Conservation (phyloP, 352 stramenopile genomes). For the Blastocystis sp. region DNA sequence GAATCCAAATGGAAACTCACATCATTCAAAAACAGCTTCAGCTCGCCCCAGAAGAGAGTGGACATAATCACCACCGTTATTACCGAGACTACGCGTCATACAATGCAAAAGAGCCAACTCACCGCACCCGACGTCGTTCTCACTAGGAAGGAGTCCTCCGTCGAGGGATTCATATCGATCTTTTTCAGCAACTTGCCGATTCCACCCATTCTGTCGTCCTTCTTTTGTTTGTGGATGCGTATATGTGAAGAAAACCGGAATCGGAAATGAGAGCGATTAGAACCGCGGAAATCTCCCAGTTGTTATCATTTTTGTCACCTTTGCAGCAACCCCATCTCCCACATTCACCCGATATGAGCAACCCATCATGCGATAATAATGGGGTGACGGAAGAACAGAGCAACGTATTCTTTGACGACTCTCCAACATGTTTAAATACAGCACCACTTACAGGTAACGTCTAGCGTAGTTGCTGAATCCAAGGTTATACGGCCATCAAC, state of each 20-base stretch:
- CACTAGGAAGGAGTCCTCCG: slow-evolving; percentile 34
- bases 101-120: neutral
- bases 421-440: neutral
- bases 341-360: neutral
- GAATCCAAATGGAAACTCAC: neutral
- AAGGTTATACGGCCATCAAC: slow-evolving; percentile 6
- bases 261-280: too few relatives aligned
- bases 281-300: too few relatives aligned
- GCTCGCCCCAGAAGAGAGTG: slow-evolving; percentile 37
- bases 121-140: slow-evolving; percentile 26
- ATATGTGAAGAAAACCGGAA: too few relatives aligned
- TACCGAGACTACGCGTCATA: slow-evolving; percentile 27
- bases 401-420: neutral
- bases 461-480: neutral
- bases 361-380: neutral
- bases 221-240: too few relatives aligned
- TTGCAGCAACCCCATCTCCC: neutral
- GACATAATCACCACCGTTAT: slow-evolving; percentile 20
- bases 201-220: neutral
- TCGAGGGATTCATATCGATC: slow-evolving; percentile 54
- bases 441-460: neutral
- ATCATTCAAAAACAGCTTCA: slow-evolving; percentile 42
- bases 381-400: neutral
- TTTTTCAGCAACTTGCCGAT: slow-evolving; percentile 35
- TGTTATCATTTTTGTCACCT: neutral